Evolutionary conservation across 2,329 filamentous ascomycete genomes (phyloP).

Genomic region (Sarocladium strictum): DNA sequence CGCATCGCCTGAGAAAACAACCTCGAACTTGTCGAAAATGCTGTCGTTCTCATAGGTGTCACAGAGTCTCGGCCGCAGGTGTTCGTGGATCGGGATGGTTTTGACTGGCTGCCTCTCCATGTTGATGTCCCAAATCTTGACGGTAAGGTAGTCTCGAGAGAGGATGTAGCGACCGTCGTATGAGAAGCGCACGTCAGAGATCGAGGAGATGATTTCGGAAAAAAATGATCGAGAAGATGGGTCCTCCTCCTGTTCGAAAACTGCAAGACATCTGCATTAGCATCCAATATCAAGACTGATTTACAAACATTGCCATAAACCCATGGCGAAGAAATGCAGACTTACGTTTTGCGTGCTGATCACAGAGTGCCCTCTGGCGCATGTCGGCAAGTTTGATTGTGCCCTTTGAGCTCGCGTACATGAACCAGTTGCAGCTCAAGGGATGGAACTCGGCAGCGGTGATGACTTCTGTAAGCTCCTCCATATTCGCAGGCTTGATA

Average conservation of each 20-base stretch:
- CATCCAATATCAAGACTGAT: not conserved
- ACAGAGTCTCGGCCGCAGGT: slow-evolving; percentile 86
- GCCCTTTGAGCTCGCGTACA: slow-evolving; percentile 98
- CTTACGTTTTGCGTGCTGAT: slow-evolving; percentile 88
- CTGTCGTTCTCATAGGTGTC: slow-evolving; percentile 99
- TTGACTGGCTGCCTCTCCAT: slow-evolving; percentile 98
- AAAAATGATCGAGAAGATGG: slow-evolving; percentile 97
- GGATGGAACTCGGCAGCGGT: slow-evolving; percentile 98
- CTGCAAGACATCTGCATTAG: slow-evolving; percentile 38
- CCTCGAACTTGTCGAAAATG: slow-evolving; percentile 99
- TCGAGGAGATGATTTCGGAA: slow-evolving; percentile 98
- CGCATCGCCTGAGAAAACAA: slow-evolving; percentile 95
- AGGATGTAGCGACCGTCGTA: slow-evolving; percentile 95
- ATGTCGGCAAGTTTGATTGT: slow-evolving; percentile 99
- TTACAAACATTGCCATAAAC: too few relatives aligned
- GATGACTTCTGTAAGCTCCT: slow-evolving; percentile 97
- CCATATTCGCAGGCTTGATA: slow-evolving; percentile 99
- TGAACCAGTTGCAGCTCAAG: slow-evolving; percentile 98
- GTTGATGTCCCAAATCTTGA: slow-evolving; percentile 99
- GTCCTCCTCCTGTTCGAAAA: slow-evolving; percentile 98
- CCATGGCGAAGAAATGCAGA: not conserved
- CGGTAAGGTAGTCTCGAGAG: slow-evolving; percentile 94
- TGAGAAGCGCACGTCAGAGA: slow-evolving; percentile 97
- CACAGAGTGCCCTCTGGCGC: slow-evolving; percentile 92
- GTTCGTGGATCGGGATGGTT: slow-evolving; percentile 98